Evolutionary conservation across 2,329 filamentous ascomycete species (phyloP).

Genomic region (Monosporascus sp.): DNA sequence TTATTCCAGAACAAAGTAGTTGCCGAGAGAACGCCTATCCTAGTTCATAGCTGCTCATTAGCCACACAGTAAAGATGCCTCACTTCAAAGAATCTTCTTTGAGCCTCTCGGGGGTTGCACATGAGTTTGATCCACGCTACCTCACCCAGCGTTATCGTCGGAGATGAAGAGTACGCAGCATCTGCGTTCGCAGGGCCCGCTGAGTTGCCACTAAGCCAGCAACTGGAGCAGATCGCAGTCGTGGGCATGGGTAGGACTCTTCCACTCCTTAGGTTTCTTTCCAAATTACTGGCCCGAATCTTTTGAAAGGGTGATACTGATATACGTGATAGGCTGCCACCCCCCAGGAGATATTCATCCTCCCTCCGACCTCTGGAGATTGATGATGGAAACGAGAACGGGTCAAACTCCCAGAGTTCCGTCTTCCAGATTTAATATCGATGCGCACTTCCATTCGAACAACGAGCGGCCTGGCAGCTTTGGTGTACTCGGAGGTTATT

Average conservation of each 20-base stretch:
- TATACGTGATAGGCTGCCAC: constrained; percentile 13
- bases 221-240: constrained; percentile 14
- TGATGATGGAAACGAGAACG: constrained; percentile 10
- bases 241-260: constrained; percentile 17
- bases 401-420: constrained; percentile 13
- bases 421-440: constrained; percentile 9
- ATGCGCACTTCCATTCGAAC: constrained; percentile 7
- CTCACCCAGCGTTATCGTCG: too few relatives aligned
- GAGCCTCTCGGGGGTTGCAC: too few relatives aligned
- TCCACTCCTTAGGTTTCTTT: too few relatives aligned
- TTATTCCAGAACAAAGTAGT: too few relatives aligned
- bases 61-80: too few relatives aligned
- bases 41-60: too few relatives aligned
- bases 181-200: constrained; percentile 17
- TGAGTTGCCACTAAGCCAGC: background rate
- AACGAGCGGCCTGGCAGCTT: constrained; percentile 7
- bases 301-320: too few relatives aligned
- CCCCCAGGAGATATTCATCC: constrained; percentile 10
- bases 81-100: too few relatives aligned
- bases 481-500: constrained; percentile 2
- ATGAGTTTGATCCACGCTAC: too few relatives aligned
- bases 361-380: constrained; percentile 9
- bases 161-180: constrained; percentile 19
- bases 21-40: too few relatives aligned
- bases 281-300: too few relatives aligned